Evolutionary conservation across 306 rosid genomes (phyloP), one percentile per base, ranked within the genome.

Genomic region (Acacia confusa): DNA sequence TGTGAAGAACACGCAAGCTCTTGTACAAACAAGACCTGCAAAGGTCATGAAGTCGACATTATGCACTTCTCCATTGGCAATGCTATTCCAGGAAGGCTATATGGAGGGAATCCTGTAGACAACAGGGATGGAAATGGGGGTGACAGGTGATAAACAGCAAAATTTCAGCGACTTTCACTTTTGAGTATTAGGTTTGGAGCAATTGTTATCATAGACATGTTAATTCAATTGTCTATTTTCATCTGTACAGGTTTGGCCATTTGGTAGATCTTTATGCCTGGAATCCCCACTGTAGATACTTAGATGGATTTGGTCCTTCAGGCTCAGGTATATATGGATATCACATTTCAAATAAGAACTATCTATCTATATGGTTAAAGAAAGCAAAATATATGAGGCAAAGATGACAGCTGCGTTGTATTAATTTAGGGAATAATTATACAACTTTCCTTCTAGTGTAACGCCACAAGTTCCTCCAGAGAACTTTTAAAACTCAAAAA

Each of bases 21-120:
- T 24, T 95, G 99, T 89, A 92, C 92, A 61, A 88, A 81, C 87
- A 95, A 89, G 86, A 90, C 93, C 24, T 95, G 99, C 90, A 95
- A 88, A 78, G 94, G 97, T 64, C 97, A 87, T 75, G 99, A 93
- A 90, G 97, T 95, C 57, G 99, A 95, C 85, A 89, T 95, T 20
- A 89, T 93, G 97, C 99, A 95, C 88, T 95, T 95, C 88, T 90
- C 97, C 25, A 86, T 95, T 60, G 99, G 97, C 72, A 92, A 85
- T 85, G 99, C 97, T 57, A 88, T 95, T 82, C 99, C 99, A 0
- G 99, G 99, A 71, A 84, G 97, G 72, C 93, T 95, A 72, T 95
- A 95, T 84, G 97, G 99, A 53, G 94, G 95, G 65, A 93, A 93
- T 85, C 92, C 85, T 4, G 15, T 90, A 69, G 94, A 95, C 86